Conservation (phyloP, 371 early-diverging fungal species). For the Enteropsectra breve region DNA sequence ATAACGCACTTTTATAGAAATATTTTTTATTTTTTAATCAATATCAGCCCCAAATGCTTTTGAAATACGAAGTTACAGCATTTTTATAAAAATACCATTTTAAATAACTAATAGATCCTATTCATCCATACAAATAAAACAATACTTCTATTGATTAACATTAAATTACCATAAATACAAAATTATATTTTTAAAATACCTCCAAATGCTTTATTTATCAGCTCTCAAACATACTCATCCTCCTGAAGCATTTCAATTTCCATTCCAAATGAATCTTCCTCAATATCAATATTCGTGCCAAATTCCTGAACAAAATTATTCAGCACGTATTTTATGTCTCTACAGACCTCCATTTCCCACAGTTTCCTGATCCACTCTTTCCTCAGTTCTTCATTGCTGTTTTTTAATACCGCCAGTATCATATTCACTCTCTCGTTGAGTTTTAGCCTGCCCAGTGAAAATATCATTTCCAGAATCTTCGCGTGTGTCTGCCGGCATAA, state of each 20-base stretch:
- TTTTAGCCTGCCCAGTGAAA: background rate
- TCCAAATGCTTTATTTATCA: background rate
- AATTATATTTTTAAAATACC: background rate
- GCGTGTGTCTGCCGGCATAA: background rate
- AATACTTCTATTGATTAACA: background rate
- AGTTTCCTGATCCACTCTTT: conserved; percentile 3
- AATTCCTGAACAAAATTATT: conserved; percentile 18
- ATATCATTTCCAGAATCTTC: background rate
- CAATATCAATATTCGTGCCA: background rate
- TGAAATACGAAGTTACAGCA: too few species aligned
- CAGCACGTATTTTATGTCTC: background rate
- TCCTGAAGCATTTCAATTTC: background rate
- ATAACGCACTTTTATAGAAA: too few species aligned
- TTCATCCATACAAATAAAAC: too few species aligned
- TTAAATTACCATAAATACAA: background rate
- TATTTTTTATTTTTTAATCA: too few species aligned
- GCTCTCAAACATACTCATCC: background rate
- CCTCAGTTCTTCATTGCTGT: background rate
- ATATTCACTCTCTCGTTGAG: background rate
- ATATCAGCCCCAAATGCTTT: too few species aligned
- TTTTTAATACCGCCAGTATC: conserved; percentile 1
- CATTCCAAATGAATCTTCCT: conserved; percentile 12
- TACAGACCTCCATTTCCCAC: background rate
- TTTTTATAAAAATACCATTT: too few species aligned
- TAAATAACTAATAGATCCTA: too few species aligned